Percentiles rank a stretch among this genome's conserved stretches.
Evolutionary conservation across 2,329 filamentous ascomycete genomes (phyloP).

Genomic region (Claviceps humidiphila): DNA sequence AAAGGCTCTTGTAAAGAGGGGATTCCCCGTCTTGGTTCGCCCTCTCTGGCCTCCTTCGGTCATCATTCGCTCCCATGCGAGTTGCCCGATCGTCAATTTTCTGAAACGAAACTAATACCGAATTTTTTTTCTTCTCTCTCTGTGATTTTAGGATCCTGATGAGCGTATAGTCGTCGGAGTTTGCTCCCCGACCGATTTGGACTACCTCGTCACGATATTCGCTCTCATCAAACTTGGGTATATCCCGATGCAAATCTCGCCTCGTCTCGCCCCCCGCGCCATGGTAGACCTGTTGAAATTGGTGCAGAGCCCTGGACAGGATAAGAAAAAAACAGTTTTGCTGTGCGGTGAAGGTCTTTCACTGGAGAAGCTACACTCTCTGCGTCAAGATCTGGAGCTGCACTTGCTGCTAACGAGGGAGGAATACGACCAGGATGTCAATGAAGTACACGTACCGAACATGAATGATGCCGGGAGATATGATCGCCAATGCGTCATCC

Average conservation of each 20-base stretch:
- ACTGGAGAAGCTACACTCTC: neutral
- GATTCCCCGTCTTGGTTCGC: neutral
- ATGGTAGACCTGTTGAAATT: neutral
- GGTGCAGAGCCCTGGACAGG: neutral
- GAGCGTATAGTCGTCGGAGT: neutral
- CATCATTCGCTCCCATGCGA: neutral
- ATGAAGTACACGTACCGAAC: neutral
- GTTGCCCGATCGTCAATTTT: too few species aligned
- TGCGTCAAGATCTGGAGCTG: neutral
- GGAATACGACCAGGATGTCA: neutral
- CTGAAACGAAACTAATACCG: too few species aligned
- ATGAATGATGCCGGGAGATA: neutral
- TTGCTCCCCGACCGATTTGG: slow-evolving; percentile 49
- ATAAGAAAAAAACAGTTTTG: neutral
- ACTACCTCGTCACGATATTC: slow-evolving; percentile 1
- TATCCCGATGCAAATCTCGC: neutral
- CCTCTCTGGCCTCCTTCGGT: neutral
- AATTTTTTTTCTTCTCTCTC: neutral
- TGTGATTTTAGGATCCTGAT: neutral
- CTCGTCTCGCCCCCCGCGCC: neutral
- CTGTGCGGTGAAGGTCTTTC: neutral
- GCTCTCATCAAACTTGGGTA: neutral
- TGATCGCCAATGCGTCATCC: neutral
- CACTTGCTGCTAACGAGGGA: neutral
- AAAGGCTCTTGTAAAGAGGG: neutral